A percentile compares a stretch with the other conserved stretches of the same genome.
Conservation (phyloP, 179 eudicot species). For the Beta macrorhiza region DNA sequence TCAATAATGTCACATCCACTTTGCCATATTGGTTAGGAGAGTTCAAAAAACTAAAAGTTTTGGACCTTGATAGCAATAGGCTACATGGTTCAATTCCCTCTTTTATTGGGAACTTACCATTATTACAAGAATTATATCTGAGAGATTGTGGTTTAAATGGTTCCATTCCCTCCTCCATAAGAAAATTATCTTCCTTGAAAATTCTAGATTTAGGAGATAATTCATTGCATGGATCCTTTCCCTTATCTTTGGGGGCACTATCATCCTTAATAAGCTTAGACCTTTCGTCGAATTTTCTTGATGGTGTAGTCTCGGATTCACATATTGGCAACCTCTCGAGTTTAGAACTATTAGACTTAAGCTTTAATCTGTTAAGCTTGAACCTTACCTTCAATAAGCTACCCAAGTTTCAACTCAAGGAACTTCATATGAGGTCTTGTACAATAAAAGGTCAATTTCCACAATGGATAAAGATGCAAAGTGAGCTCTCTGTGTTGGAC, state of each 20-base stretch:
- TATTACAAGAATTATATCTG: not conserved
- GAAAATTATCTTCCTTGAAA: conserved; percentile 16
- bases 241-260: not conserved
- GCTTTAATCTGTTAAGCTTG: conserved; percentile 1
- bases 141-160: conserved; percentile 24
- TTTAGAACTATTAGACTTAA: not conserved
- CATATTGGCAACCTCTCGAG: conserved; percentile 23
- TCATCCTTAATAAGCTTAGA: not conserved
- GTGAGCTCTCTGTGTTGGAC: conserved; percentile 4
- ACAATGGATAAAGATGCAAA: conserved; percentile 23
- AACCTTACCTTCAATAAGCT: conserved; percentile 14
- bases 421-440: conserved; percentile 9
- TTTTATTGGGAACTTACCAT: conserved; percentile 3
- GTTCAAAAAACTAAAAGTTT: not conserved
- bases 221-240: conserved; percentile 8
- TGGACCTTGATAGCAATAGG: conserved; percentile 9
- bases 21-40: not conserved
- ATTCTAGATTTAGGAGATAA: not conserved
- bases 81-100: conserved; percentile 15
- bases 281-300: conserved; percentile 21
- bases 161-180: conserved; percentile 15
- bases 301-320: conserved; percentile 14
- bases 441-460: conserved; percentile 12
- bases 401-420: conserved; percentile 23
- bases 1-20: not conserved